Evolutionary conservation across 805 yeast genomes (phyloP), one percentile per base, ranked within the genome.

Genomic region (Blastobotrys terrestris): DNA sequence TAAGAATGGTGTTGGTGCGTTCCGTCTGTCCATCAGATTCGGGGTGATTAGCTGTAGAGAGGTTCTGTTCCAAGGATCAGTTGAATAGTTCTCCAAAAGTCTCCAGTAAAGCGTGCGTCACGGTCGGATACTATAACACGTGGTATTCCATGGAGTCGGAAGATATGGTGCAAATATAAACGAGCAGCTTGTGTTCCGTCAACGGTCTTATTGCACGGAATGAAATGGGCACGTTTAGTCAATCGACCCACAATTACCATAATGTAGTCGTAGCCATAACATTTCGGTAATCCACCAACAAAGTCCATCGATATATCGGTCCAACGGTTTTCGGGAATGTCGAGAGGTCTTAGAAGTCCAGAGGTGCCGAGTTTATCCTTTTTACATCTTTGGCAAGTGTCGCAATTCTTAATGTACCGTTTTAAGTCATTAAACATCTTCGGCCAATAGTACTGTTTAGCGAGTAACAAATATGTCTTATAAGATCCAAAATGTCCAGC

Each of bases 21-120:
- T 55, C 60, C 18, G 57, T 56, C 31, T 56, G 59, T 14, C 57
- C 59, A 46, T 55, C 60, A 2, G 57, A 45, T 31, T 56, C 42
- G 6, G 55, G 59, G 46, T 53, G 55, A 2, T 21, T 45, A 4
- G 55, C 39, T 2, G 57, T 56, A 1, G 55, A 44, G 20, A 56
- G 57, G 40, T 15, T 42, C 21, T 6, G 51, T 39, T 6, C 56
- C 58, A 3, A 57, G 26, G 2, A 19, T 8, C 14, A 35, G 7
- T 14, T 48, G 51, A 2, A 58, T 14, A 2, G 47, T 18, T 11
- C n/a, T 43, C 64, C 64, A 60, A 22, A 56, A 56, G 2, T 16
- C 26, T 2, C 48, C n/a, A 6, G 46, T 50, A 40, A 60, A 60
- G 8, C 52, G 15, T 1, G 44, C 3, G 35, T 59, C 63, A 3